A percentile compares a stretch with the other conserved stretches of the same genome.
Evolutionary conservation across 345 rosid genomes (phyloP).

Genomic region (Heritiera littoralis): DNA sequence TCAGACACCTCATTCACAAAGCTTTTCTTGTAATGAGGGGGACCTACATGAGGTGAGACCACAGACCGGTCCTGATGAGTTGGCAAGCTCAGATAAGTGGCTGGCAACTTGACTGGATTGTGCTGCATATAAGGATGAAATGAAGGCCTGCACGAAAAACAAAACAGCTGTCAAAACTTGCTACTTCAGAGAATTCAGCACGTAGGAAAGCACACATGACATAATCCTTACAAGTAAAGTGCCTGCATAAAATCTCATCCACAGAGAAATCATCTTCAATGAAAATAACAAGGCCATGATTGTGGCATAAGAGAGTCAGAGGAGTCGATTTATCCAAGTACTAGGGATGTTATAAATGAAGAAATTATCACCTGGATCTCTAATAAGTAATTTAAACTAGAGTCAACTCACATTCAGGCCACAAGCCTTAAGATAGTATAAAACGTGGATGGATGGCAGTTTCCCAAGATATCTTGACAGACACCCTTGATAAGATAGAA

Average conservation of each 20-base stretch:
- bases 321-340: not conserved
- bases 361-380: not conserved
- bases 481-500: not conserved
- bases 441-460: constrained; percentile 8
- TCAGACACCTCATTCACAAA: constrained; percentile 32
- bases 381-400: not conserved
- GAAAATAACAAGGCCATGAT: not conserved
- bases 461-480: not conserved
- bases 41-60: constrained; percentile 32
- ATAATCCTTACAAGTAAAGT: not conserved
- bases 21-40: constrained; percentile 33
- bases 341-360: not conserved
- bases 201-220: not conserved
- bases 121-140: constrained; percentile 38
- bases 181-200: not conserved
- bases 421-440: not conserved
- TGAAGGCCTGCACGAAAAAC: constrained; percentile 43
- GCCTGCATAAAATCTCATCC: not conserved
- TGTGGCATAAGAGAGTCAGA: not conserved
- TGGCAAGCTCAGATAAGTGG: constrained; percentile 30
- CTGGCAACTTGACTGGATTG: constrained; percentile 38
- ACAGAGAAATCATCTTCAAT: not conserved
- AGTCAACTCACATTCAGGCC: constrained; percentile 1
- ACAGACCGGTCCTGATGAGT: constrained; percentile 39
- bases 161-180: constrained; percentile 14